Percentiles rank a stretch among this genome's conserved stretches.
These are phyloP conservation scores for Ogataea pilisensis DNA, from an alignment of 805 yeast species.

Conservation along the genomic window DNA sequence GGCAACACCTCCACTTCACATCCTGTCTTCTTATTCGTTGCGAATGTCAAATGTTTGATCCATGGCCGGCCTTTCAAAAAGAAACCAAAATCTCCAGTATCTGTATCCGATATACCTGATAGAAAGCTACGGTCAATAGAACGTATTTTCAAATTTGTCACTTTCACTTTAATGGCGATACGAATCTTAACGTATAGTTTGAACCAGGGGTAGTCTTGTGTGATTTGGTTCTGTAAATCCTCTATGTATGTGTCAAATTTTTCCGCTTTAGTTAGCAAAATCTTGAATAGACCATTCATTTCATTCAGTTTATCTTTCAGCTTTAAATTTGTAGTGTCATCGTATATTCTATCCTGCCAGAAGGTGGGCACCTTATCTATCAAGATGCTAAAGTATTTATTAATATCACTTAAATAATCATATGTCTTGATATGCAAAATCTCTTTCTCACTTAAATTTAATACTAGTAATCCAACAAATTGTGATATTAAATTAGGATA, in stretches of 20 bases:
- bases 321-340: constrained; percentile 22
- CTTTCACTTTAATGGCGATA: constrained; percentile 52
- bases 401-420: constrained; percentile 45
- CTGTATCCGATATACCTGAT: constrained; percentile 13
- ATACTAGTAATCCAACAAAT: constrained; percentile 51
- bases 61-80: constrained; percentile 48
- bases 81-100: constrained; percentile 33
- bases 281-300: constrained; percentile 4
- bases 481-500: constrained; percentile 56
- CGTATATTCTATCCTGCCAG: constrained; percentile 27
- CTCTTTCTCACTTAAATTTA: constrained; percentile 55
- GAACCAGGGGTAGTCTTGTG: constrained; percentile 79
- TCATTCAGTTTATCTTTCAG: constrained; percentile 11
- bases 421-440: constrained; percentile 44
- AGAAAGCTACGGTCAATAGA: constrained; percentile 54
- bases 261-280: constrained; percentile 8
- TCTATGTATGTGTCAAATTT: constrained; percentile 20
- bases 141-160: constrained; percentile 49
- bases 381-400: constrained; percentile 30
- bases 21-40: constrained; percentile 53
- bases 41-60: constrained; percentile 62
- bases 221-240: constrained; percentile 45
- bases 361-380: constrained; percentile 22
- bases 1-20: constrained; percentile 52
- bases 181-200: constrained; percentile 52